phyloP scores from a whole-genome alignment of 352 stramenopile genomes.

The Phytophthora nicotianae region DNA sequence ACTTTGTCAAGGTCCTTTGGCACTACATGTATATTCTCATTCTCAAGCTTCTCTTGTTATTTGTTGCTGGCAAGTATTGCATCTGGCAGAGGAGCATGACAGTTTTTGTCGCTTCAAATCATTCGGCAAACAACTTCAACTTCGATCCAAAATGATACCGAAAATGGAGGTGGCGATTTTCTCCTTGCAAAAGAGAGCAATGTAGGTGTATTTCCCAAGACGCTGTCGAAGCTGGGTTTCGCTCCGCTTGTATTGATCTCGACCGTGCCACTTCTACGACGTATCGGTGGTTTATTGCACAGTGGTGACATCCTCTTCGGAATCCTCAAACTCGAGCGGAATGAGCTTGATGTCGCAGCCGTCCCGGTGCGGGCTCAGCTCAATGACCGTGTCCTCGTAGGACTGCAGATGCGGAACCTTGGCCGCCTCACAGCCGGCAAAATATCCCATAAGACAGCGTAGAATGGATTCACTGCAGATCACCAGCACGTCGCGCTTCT shows the following conservation, averaged over 20 bases:
- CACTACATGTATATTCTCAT: not conserved
- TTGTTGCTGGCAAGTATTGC: not conserved
- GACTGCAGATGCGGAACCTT: slow-evolving; percentile 77
- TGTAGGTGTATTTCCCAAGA: slow-evolving; percentile 21
- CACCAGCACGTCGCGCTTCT: slow-evolving; percentile 88
- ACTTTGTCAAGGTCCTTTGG: not conserved
- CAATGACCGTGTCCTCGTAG: slow-evolving; percentile 73
- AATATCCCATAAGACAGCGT: slow-evolving; percentile 83
- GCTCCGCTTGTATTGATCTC: slow-evolving; percentile 3
- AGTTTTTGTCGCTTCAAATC: slow-evolving; percentile 6
- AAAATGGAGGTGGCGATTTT: too few species aligned
- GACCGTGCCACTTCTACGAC: not conserved
- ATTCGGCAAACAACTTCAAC: slow-evolving; percentile 11
- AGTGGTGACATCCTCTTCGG: slow-evolving; percentile 22
- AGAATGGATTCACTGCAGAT: slow-evolving; percentile 85
- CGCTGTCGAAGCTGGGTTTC: slow-evolving; percentile 1
- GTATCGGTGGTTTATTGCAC: slow-evolving; percentile 16
- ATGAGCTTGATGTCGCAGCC: slow-evolving; percentile 87
- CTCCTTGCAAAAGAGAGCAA: slow-evolving; percentile 16
- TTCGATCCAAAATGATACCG: not conserved
- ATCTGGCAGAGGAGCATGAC: not conserved
- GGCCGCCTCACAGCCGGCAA: slow-evolving; percentile 69
- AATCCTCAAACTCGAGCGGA: slow-evolving; percentile 62
- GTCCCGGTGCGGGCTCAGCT: slow-evolving; percentile 82
- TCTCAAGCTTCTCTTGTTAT: not conserved